phyloP scores from a whole-genome alignment of 2,329 filamentous ascomycete genomes.

The Neofusicoccum kwambonambiense region DNA sequence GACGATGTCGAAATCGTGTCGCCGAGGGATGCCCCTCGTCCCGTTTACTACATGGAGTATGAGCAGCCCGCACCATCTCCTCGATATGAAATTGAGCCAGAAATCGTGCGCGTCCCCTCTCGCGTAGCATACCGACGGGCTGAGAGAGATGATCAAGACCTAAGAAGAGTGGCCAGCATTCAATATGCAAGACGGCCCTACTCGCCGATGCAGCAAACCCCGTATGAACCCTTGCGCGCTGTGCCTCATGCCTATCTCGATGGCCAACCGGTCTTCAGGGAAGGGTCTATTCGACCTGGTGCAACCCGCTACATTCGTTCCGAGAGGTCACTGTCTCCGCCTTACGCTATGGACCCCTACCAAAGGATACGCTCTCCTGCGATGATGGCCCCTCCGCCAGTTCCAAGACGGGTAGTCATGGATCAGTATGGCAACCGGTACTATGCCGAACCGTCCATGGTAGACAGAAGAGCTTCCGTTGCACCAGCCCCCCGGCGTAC shows the following conservation, averaged over 20 bases:
- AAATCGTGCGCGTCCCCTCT: conserved; percentile 39
- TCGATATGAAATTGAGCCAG: conserved; percentile 29
- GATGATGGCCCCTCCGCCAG: conserved; percentile 44
- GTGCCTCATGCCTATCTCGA: conserved; percentile 43
- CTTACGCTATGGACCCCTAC: conserved; percentile 35
- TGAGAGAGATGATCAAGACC: conserved; percentile 46
- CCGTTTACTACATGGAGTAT: conserved; percentile 47
- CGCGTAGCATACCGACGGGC: conserved; percentile 33
- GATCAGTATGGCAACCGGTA: conserved; percentile 85
- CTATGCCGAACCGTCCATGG: conserved; percentile 50
- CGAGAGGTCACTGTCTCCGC: conserved; percentile 43
- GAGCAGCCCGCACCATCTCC: conserved; percentile 33
- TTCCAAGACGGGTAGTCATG: conserved; percentile 68
- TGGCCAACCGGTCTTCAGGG: conserved; percentile 37
- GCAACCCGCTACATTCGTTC: conserved; percentile 38
- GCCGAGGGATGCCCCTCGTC: conserved; percentile 40
- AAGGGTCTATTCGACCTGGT: conserved; percentile 38
- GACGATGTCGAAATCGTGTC: conserved; percentile 41
- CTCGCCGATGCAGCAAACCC: conserved; percentile 38
- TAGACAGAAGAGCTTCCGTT: conserved; percentile 40
- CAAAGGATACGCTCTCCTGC: conserved; percentile 36
- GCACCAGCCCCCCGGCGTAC: conserved; percentile 49
- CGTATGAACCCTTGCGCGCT: conserved; percentile 36
- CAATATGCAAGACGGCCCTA: conserved; percentile 46
- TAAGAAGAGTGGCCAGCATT: conserved; percentile 48